These are phyloP conservation scores for Solanum pimpinellifolium DNA, from an alignment of 257 asterid genomes.

Conservation along the genomic window DNA sequence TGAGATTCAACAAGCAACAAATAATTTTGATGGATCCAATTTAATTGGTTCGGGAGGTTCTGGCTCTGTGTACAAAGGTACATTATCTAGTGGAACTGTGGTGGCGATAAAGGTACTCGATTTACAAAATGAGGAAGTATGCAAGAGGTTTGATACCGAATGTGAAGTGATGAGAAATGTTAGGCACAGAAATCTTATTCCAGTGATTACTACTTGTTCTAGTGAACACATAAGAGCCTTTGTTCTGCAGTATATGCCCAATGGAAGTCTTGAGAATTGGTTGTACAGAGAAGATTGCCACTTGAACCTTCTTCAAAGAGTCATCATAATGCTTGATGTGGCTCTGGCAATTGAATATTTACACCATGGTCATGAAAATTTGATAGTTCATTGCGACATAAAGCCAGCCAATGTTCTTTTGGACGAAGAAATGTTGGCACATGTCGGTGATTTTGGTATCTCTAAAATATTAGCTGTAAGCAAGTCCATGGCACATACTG, in stretches of 20 bases:
- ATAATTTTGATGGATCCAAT: conserved; percentile 14
- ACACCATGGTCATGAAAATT: conserved; percentile 9
- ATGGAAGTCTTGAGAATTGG: conserved; percentile 24
- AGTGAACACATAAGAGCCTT: conserved; percentile 9
- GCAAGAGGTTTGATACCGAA: conserved; percentile 17
- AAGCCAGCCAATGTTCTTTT: conserved; percentile 26
- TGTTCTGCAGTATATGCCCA: conserved; percentile 23
- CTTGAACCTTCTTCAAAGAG: conserved; percentile 10
- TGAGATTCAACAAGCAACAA: conserved; percentile 18
- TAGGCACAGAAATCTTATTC: conserved; percentile 21
- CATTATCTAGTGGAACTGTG: conserved; percentile 1
- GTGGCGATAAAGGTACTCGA: conserved; percentile 23
- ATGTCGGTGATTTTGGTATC: conserved; percentile 22
- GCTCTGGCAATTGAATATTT: conserved; percentile 30
- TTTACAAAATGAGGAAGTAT: conserved; percentile 1
- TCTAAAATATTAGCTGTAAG: conserved; percentile 9
- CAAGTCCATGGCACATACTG: conserved; percentile 3
- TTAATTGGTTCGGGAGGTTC: conserved; percentile 20
- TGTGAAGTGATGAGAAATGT: conserved; percentile 17
- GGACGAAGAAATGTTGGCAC: conserved; percentile 17
- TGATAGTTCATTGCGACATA: conserved; percentile 23
- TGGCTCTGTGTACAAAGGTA: conserved; percentile 17
- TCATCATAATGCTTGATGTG: conserved; percentile 16
- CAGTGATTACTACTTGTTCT: conserved; percentile 21
- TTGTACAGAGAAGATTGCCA: not conserved